Evolutionary conservation across 2,329 filamentous ascomycete genomes (phyloP).

Genomic region (Pyrenochaeta sp.): DNA sequence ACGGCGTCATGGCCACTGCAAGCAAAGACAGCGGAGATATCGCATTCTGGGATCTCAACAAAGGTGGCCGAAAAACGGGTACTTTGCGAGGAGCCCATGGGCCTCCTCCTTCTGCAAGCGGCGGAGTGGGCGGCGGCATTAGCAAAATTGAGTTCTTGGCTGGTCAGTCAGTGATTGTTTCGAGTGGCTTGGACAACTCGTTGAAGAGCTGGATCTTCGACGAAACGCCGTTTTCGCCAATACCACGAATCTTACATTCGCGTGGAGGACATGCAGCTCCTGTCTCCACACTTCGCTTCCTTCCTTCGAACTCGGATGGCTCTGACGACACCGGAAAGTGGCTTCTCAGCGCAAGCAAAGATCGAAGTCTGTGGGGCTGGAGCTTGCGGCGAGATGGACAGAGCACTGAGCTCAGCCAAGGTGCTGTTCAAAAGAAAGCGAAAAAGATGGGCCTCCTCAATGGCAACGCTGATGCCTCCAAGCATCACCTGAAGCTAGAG

Average conservation of each 20-base stretch:
- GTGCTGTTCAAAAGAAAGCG: slow-evolving; percentile 84
- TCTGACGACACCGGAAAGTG: slow-evolving; percentile 90
- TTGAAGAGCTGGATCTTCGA: slow-evolving; percentile 98
- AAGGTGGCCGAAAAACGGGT: slow-evolving; percentile 85
- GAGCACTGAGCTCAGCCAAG: slow-evolving; percentile 91
- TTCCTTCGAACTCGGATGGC: slow-evolving; percentile 89
- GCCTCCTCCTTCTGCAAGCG: slow-evolving; percentile 67
- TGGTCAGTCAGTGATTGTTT: slow-evolving; percentile 89
- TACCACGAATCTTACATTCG: slow-evolving; percentile 84
- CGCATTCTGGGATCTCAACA: slow-evolving; percentile 95
- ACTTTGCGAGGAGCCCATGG: slow-evolving; percentile 89
- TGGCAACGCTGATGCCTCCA: slow-evolving; percentile 64
- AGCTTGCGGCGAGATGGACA: slow-evolving; percentile 94
- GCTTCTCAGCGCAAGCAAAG: slow-evolving; percentile 87
- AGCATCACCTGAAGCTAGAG: slow-evolving; percentile 71
- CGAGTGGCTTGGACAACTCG: slow-evolving; percentile 91
- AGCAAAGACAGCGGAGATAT: slow-evolving; percentile 83
- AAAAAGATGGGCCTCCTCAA: slow-evolving; percentile 83
- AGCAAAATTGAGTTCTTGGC: slow-evolving; percentile 88
- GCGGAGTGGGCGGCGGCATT: slow-evolving; percentile 73
- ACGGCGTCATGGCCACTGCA: slow-evolving; percentile 94
- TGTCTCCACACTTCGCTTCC: slow-evolving; percentile 81
- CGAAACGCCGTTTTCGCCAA: slow-evolving; percentile 84
- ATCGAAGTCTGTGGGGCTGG: slow-evolving; percentile 95
- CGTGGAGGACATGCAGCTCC: slow-evolving; percentile 89